These are phyloP conservation scores for Picea abies DNA, from an alignment of 83 land plant genomes.

Conservation along the genomic window DNA sequence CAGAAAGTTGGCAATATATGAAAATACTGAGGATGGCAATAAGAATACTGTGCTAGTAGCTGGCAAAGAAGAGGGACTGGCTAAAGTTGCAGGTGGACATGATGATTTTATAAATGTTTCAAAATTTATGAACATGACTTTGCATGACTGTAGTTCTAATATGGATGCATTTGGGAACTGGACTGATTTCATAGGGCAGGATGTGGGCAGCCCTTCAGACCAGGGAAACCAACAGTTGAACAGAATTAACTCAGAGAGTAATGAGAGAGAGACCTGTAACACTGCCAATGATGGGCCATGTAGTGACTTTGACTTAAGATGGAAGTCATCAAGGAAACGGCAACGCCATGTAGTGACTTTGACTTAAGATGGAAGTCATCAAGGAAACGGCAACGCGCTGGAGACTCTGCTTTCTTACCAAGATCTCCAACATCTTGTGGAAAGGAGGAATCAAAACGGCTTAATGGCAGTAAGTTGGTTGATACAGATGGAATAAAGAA, in stretches of 20 bases:
- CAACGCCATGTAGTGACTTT: slow-evolving; percentile 15
- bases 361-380: slow-evolving; percentile 51
- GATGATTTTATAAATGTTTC: slow-evolving; percentile 1
- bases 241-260: neutral
- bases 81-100: neutral
- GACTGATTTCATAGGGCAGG: neutral
- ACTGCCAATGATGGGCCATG: slow-evolving; percentile 31
- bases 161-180: neutral
- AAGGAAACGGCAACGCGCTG: slow-evolving; percentile 39
- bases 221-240: neutral
- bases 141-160: neutral
- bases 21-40: neutral
- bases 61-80: slow-evolving; percentile 5
- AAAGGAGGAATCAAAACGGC: slow-evolving; percentile 15
- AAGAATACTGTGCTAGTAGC: slow-evolving; percentile 9
- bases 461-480: neutral
- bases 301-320: slow-evolving; percentile 28
- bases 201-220: neutral
- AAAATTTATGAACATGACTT: neutral
- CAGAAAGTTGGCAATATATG: slow-evolving; percentile 10
- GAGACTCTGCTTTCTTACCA: slow-evolving; percentile 4
- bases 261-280: slow-evolving; percentile 18
- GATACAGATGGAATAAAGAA: slow-evolving; percentile 7
- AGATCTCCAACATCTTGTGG: slow-evolving; percentile 14
- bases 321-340: slow-evolving; percentile 59